A percentile compares a stretch with the other conserved stretches of the same genome.
phyloP scores from a whole-genome alignment of 805 yeast genomes.

The Pichia sporocuriosa region DNA sequence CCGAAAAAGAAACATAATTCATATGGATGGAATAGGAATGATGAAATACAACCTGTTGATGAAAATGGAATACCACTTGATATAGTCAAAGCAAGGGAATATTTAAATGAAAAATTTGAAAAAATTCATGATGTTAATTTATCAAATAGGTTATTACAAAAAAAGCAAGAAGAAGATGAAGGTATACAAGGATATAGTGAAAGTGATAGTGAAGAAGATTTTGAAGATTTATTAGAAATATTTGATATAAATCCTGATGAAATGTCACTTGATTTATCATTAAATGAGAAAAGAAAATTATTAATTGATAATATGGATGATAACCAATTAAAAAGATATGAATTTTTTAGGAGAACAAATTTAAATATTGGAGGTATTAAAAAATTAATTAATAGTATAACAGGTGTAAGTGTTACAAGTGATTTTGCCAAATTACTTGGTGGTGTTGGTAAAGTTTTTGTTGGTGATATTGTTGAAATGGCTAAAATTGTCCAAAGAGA shows the following conservation, averaged over 20 bases:
- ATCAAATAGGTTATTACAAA: conserved; percentile 20
- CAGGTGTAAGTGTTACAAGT: conserved; percentile 74
- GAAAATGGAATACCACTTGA: conserved; percentile 21
- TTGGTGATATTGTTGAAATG: conserved; percentile 83
- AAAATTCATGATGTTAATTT: conserved; percentile 17
- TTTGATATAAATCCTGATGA: conserved; percentile 30
- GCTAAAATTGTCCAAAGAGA: conserved; percentile 67
- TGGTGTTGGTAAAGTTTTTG: conserved; percentile 80
- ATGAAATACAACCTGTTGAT: not conserved
- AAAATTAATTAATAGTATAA: conserved; percentile 68
- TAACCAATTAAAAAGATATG: conserved; percentile 84
- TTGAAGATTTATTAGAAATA: conserved; percentile 26
- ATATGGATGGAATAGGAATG: not conserved
- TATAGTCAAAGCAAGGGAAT: conserved; percentile 21
- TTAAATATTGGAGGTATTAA: conserved; percentile 69
- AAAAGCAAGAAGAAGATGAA: conserved; percentile 26
- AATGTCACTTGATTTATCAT: conserved; percentile 29
- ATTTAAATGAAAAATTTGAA: conserved; percentile 21
- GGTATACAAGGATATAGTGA: conserved; percentile 20
- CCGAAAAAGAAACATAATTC: not conserved
- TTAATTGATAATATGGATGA: conserved; percentile 67
- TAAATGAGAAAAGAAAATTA: conserved; percentile 54
- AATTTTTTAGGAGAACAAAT: conserved; percentile 75
- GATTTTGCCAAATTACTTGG: conserved; percentile 76
- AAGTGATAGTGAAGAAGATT: conserved; percentile 22